Conservation (phyloP, 2,329 filamentous ascomycete species). For the Neoarthrinium moseri region DNA sequence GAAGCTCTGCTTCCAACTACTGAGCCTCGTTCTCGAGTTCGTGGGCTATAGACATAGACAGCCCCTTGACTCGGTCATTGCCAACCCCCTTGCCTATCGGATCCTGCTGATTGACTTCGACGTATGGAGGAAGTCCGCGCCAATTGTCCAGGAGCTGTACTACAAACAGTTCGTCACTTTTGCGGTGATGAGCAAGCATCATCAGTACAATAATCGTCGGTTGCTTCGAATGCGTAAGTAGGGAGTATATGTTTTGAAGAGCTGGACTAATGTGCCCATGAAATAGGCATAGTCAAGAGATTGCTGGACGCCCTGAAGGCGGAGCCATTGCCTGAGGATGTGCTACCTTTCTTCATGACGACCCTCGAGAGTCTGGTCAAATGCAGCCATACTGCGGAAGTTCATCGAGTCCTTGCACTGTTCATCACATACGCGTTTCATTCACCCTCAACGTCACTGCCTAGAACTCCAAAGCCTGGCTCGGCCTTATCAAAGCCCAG, state of each 20-base stretch:
- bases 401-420: constrained; percentile 81
- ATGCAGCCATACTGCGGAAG: constrained; percentile 78
- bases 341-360: constrained; percentile 72
- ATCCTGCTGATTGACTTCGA: constrained; percentile 90
- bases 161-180: constrained; percentile 91
- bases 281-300: constrained; percentile 79
- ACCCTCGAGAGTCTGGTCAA: constrained; percentile 79
- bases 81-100: constrained; percentile 92
- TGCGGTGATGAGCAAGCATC: constrained; percentile 84
- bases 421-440: constrained; percentile 94
- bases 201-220: constrained; percentile 86
- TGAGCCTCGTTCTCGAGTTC: constrained; percentile 79
- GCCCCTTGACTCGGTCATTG: constrained; percentile 85
- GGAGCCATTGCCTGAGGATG: constrained; percentile 70
- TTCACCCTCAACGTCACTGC: constrained; percentile 43
- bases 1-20: constrained; percentile 58
- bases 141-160: constrained; percentile 80
- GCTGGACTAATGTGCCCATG: constrained; percentile 10
- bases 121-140: constrained; percentile 80
- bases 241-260: constrained; percentile 6
- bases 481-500: constrained; percentile 37
- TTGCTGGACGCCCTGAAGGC: constrained; percentile 87
- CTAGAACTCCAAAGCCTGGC: constrained; percentile 50
- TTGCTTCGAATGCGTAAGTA: constrained; percentile 83
- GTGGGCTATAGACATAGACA: constrained; percentile 82